phyloP scores from a whole-genome alignment of 2,329 filamentous ascomycete genomes.

The Trichoderma sp. region DNA sequence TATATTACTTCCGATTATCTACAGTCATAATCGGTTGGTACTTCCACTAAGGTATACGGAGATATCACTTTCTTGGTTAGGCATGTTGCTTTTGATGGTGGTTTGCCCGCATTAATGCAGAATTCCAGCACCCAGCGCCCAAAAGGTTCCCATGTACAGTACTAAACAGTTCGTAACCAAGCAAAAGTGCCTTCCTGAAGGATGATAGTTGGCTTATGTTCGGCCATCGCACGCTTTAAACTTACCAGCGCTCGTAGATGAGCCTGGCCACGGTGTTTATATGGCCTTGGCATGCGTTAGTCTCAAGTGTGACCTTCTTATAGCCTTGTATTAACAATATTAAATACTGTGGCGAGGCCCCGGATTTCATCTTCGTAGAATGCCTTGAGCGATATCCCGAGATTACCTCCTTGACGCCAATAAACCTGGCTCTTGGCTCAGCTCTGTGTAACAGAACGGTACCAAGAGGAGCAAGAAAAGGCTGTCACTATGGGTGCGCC shows the following conservation, averaged over 20 bases:
- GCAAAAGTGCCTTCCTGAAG: conserved; percentile 19
- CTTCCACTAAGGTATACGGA: neutral
- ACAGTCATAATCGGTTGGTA: neutral
- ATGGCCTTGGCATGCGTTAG: neutral
- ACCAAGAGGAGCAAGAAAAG: neutral
- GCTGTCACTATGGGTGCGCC: conserved; percentile 7
- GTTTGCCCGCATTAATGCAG: neutral
- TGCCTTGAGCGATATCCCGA: neutral
- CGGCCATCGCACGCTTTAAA: neutral
- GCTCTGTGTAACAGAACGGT: neutral
- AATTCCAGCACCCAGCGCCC: neutral
- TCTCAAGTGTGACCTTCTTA: neutral
- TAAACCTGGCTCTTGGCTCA: neutral
- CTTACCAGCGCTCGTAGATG: neutral
- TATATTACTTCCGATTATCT: neutral
- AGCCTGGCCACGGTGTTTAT: neutral
- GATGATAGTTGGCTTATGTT: neutral
- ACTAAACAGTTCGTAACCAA: neutral
- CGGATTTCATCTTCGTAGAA: neutral
- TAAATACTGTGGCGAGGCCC: neutral
- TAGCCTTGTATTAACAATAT: neutral
- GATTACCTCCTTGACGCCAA: neutral
- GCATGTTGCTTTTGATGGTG: neutral
- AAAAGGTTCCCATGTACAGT: conserved; percentile 9
- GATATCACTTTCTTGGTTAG: neutral